Base-by-base conservation (phyloP, 2,329 filamentous ascomycete species). In the Chaetomiaceae sp. region DNA sequence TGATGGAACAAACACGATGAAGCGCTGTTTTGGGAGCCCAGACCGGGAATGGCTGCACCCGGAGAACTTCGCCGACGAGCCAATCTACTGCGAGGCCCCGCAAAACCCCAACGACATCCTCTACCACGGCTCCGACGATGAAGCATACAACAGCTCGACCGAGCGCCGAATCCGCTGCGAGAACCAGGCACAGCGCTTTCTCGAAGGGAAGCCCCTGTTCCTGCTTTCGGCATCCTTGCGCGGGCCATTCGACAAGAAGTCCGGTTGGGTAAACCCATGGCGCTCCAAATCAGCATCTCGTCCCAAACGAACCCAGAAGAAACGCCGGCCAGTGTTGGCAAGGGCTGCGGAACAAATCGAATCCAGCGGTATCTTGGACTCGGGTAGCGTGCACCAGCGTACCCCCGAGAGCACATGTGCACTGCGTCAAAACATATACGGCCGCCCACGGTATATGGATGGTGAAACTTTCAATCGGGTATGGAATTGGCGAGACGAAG, bases 261-360 rank as follows among this genome's bases (percentile, higher is more conserved):
- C 67, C 2, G 75, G 75, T 20, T 82, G 78, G 78, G 84, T 87
- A 58, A 74, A 81, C 56, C 79, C 79, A 13, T 81, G 79, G 79
- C 62, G 66, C 37, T 70, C 72, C 9, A 48, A 46, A n/a, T 57
- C 56, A 11, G 30, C 13, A 8, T 40, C 43, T 6, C 41, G 46
- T 14, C 30, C 25, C 10, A 51, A 53, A 21, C 5, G 36, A 5
- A 10, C 4, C 2, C 48, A 20, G n/a, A 44, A 44, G 20, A 50
- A 41, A 41, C 41, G 38, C 2, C 23, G 9, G 10, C 7, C 49
- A 6, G 21, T 14, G 3, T 3, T 41, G 9, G 51, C 48, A 20
- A 42, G 27, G 16, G 32, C 11, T 4, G 34, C 10, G 13, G 49
- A 50, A 2, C 16, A 37, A 7, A 11, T 25, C n/a, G 45, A 54